Evolutionary conservation across 345 rosid species (phyloP), one percentile per base, ranked within the genome.

Genomic region (Eucalyptus sideroxylon): DNA sequence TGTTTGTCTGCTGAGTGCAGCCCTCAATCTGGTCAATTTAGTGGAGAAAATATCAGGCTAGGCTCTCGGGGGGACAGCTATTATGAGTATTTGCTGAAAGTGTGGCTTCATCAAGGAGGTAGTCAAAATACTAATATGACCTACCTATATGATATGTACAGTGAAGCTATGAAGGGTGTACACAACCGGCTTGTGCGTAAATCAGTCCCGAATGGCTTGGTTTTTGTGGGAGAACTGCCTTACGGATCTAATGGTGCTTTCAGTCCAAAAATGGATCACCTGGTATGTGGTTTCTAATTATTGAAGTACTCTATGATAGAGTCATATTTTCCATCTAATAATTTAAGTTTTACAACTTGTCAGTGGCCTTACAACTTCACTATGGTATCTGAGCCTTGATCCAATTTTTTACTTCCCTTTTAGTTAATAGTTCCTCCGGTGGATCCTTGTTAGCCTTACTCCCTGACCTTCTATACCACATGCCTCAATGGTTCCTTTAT

Each of bases 51-150:
- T 92, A 97, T 98, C 88, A 95, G 99, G 90, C 94, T 98, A 89
- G 99, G 99, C 88, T 98, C 99, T 92, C 98, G 99, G 87, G 99
- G 99, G 72, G 99, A 98, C 92, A 97, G 99, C 93, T 98, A 98
- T 93, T 98, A 97, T 90, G 99, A 98, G 92, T 98, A 97, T 94
- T 93, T 98, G 86, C 91, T 98, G 55, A 98, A 97, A 93, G 99
- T 98, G 87, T 98, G 99, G 99, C 97, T 98, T 92, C 99, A 98
- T 92, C 96, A 93, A 91, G 94, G 98, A 89, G 89, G 89, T 31
- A 91, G 87, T 91, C 87, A 56, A 89, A 91, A 92, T 88, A 87
- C 91, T 90, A 95, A 94, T 86, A 87, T 94, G 87, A 93, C 96
- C 80, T 98, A 97, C 93, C 92, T 97, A 88, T 87, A 95, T 89